These are phyloP conservation scores for Chlorella sp. DNA, from an alignment of 139 green algal genomes.

Conservation along the genomic window DNA sequence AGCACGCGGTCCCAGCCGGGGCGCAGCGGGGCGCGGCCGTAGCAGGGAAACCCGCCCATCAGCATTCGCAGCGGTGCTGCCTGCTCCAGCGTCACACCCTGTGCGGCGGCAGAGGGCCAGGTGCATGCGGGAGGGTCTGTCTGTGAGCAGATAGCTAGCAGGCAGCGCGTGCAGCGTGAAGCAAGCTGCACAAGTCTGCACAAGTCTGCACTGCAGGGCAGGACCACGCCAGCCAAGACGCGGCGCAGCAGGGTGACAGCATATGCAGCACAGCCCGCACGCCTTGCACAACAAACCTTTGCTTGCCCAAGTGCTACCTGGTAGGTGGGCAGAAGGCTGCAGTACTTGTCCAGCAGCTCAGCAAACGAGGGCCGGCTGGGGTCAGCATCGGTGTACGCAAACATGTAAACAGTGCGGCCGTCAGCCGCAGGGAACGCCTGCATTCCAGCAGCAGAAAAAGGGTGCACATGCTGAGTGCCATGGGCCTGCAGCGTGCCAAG, in stretches of 20 bases:
- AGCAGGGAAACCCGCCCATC: constrained; percentile 81
- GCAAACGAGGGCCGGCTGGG: constrained; percentile 68
- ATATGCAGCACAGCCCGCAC: too few relatives aligned
- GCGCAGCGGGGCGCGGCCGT: constrained; percentile 58
- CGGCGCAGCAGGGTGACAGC: too few relatives aligned
- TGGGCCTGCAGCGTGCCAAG: too few relatives aligned
- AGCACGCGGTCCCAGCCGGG: constrained; percentile 73
- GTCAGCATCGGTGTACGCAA: constrained; percentile 88
- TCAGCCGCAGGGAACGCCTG: constrained; percentile 83
- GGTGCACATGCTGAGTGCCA: too few relatives aligned
- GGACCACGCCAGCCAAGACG: too few relatives aligned
- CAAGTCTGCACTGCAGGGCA: too few relatives aligned
- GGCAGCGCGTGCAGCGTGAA: too few relatives aligned
- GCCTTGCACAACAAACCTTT: too few relatives aligned
- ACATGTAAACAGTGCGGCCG: constrained; percentile 97
- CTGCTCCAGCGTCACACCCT: constrained; percentile 42
- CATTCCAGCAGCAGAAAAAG: neutral
- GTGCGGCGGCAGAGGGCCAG: neutral
- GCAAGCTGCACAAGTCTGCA: too few relatives aligned
- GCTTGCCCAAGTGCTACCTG: too few relatives aligned
- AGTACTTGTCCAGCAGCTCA: constrained; percentile 85
- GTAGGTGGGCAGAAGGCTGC: constrained; percentile 79
- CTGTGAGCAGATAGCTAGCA: too few relatives aligned
- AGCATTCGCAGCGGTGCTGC: constrained; percentile 73
- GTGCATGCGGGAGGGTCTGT: too few relatives aligned